A percentile compares a stretch with the other conserved stretches of the same genome.
Evolutionary conservation across 2,329 filamentous ascomycete species (phyloP).

Genomic region (Thielaviopsis punctulata): DNA sequence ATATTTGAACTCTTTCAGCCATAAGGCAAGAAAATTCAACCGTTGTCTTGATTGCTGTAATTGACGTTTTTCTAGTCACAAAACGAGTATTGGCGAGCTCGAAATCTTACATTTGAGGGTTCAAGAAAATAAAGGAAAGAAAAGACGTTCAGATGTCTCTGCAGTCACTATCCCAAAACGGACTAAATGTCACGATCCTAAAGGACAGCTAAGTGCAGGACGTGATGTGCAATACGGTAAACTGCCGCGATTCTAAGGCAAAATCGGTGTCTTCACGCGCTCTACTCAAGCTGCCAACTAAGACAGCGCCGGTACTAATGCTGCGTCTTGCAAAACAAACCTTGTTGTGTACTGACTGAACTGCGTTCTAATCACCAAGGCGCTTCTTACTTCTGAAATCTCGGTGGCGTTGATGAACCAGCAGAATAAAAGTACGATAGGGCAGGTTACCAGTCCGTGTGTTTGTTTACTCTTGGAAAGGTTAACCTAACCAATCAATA

Average conservation of each 20-base stretch:
- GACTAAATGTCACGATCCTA: neutral
- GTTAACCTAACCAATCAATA: neutral
- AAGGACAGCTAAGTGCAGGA: neutral
- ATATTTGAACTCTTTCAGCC: no score
- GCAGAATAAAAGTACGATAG: neutral
- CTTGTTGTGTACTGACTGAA: neutral
- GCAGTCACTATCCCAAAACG: neutral
- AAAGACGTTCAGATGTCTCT: neutral
- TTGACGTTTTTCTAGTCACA: neutral
- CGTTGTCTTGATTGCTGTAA: neutral
- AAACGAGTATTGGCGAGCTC: neutral
- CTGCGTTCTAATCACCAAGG: neutral
- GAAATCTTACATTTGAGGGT: neutral
- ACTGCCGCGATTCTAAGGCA: neutral
- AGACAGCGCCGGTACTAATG: neutral
- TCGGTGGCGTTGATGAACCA: neutral
- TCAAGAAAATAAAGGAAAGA: no score
- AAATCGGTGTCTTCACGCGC: neutral
- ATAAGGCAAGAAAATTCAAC: neutral
- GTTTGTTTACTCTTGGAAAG: neutral
- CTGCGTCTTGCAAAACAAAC: neutral
- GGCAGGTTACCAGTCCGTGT: neutral
- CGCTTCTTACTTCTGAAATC: neutral
- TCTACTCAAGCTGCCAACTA: neutral
- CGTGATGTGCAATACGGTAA: neutral